phyloP scores from a whole-genome alignment of 768 basidiomycete genomes.

The Suillus hirtellus region DNA sequence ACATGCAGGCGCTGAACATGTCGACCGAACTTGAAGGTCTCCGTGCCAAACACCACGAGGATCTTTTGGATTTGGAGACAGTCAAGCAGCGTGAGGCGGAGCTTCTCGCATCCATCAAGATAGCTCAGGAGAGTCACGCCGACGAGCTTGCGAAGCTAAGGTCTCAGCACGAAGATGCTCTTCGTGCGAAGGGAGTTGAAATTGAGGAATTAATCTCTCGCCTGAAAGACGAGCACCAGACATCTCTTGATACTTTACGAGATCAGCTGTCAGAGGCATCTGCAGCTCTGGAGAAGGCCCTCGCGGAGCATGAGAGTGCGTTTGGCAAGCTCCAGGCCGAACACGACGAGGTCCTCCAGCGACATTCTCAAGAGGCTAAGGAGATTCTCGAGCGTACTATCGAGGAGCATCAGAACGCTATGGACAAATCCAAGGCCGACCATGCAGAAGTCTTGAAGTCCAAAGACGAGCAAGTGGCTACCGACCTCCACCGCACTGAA shows the following conservation, averaged over 20 bases:
- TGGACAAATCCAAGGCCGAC: slow-evolving; percentile 50
- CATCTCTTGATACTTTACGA: slow-evolving; percentile 38
- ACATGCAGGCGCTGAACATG: slow-evolving; percentile 74
- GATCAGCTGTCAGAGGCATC: slow-evolving; percentile 47
- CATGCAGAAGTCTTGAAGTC: slow-evolving; percentile 58
- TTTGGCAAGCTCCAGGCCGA: slow-evolving; percentile 57
- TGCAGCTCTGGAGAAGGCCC: slow-evolving; percentile 44
- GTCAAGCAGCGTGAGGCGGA: slow-evolving; percentile 58
- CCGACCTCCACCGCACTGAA: slow-evolving; percentile 64
- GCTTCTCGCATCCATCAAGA: slow-evolving; percentile 50
- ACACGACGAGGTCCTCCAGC: slow-evolving; percentile 55
- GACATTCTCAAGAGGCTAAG: slow-evolving; percentile 56
- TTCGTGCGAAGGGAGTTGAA: slow-evolving; percentile 44
- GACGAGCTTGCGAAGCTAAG: slow-evolving; percentile 48
- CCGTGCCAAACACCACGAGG: slow-evolving; percentile 57
- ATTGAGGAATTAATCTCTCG: slow-evolving; percentile 42
- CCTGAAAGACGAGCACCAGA: slow-evolving; percentile 52
- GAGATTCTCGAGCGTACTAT: slow-evolving; percentile 46
- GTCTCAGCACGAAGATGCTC: slow-evolving; percentile 43
- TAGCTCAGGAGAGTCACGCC: slow-evolving; percentile 51
- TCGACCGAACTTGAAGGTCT: slow-evolving; percentile 82
- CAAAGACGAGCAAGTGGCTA: slow-evolving; percentile 59
- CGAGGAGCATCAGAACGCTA: slow-evolving; percentile 53
- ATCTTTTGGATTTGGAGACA: slow-evolving; percentile 52
- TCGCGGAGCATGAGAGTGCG: slow-evolving; percentile 58